A percentile compares a stretch with the other conserved stretches of the same genome.
Evolutionary conservation across 208 protist genomes (phyloP).

Genomic region (Leishmania tropica): DNA sequence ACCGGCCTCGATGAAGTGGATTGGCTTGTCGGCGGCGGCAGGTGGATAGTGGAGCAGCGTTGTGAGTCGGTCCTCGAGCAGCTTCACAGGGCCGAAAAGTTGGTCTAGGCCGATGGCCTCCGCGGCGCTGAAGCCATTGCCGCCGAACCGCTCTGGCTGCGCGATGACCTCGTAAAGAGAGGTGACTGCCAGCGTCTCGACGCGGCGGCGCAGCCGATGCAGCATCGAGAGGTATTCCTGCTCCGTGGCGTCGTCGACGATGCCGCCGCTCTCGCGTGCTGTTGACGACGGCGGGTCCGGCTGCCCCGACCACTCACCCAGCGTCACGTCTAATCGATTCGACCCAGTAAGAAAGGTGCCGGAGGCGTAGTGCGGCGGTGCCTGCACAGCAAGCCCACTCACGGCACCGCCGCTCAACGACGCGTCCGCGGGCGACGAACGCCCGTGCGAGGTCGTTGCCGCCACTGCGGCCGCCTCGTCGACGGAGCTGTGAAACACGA

Average conservation of each 20-base stretch:
- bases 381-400: conserved; percentile 20
- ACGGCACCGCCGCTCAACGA: background rate
- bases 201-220: conserved; percentile 57
- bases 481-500: conserved; percentile 81
- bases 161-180: conserved; percentile 63
- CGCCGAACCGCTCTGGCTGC: conserved; percentile 50
- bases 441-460: conserved; percentile 2
- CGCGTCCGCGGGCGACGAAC: background rate
- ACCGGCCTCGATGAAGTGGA: conserved; percentile 82
- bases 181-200: conserved; percentile 57
- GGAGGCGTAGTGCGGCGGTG: conserved; percentile 29
- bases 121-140: conserved; percentile 59
- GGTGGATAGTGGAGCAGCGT: conserved; percentile 65
- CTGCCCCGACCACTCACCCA: conserved; percentile 67
- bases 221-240: conserved; percentile 81
- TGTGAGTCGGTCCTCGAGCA: conserved; percentile 78
- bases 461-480: conserved; percentile 24
- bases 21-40: conserved; percentile 53
- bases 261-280: conserved; percentile 11
- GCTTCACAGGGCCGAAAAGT: conserved; percentile 77
- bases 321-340: conserved; percentile 53
- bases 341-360: conserved; percentile 72
- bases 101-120: conserved; percentile 72
- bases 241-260: conserved; percentile 53
- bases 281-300: conserved; percentile 40